These are phyloP conservation scores for Allantophomopsis cytisporea DNA, from an alignment of 2,329 filamentous ascomycete species.

Conservation along the genomic window DNA sequence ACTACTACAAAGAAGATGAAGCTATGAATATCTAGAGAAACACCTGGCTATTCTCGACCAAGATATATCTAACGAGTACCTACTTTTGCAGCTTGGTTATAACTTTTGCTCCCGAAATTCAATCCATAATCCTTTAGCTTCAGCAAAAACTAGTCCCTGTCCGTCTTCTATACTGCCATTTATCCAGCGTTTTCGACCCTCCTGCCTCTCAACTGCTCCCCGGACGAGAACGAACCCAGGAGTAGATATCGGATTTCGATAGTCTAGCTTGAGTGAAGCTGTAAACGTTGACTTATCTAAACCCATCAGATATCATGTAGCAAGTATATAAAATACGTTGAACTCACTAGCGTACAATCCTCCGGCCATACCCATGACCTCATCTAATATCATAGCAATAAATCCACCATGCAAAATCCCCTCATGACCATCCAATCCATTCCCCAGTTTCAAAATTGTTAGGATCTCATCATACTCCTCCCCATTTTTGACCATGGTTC, in stretches of 20 bases:
- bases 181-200: constrained; percentile 13
- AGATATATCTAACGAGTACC: no score
- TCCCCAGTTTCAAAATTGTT: constrained; percentile 9
- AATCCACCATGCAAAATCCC: constrained; percentile 16
- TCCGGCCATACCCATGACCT: constrained; percentile 18
- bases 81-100: no score
- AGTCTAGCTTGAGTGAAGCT: constrained; percentile 13
- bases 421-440: constrained; percentile 12
- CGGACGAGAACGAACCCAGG: constrained; percentile 13
- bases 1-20: constrained; percentile 28
- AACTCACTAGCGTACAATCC: constrained; percentile 13
- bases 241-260: constrained; percentile 12
- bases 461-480: background rate
- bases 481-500: background rate
- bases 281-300: constrained; percentile 15
- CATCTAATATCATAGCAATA: constrained; percentile 16
- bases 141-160: constrained; percentile 9
- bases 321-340: background rate
- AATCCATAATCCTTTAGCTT: constrained; percentile 6
- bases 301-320: background rate
- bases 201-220: constrained; percentile 12
- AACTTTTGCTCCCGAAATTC: no score
- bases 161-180: constrained; percentile 15
- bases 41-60: no score
- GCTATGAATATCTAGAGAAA: no score